A percentile compares a stretch with the other conserved stretches of the same genome.
Evolutionary conservation across 108 stramenopile species (phyloP).

Genomic region (Craspedostauros australis): DNA sequence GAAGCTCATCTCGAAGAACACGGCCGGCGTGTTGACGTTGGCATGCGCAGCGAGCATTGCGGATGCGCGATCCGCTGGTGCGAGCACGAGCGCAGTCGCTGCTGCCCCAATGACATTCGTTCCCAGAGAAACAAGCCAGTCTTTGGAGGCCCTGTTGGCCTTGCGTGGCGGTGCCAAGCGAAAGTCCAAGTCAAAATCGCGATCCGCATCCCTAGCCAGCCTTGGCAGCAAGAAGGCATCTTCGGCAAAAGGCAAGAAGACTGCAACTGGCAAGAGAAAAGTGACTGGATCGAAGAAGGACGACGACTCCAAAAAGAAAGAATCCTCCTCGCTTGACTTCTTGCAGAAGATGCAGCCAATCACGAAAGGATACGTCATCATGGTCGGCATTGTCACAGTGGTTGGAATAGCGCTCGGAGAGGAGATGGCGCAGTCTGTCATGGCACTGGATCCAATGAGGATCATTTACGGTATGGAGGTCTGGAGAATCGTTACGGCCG

Average conservation of each 20-base stretch:
- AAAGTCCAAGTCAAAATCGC: constrained; percentile 8
- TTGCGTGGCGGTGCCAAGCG: constrained; percentile 24
- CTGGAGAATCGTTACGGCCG: constrained; percentile 84
- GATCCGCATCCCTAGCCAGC: no score
- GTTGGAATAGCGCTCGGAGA: constrained; percentile 76
- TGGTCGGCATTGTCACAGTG: constrained; percentile 58
- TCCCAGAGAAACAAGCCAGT: no score
- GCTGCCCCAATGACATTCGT: no score
- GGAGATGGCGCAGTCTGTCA: constrained; percentile 67
- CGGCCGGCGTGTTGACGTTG: no score
- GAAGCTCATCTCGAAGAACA: no score
- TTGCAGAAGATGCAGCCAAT: constrained; percentile 64
- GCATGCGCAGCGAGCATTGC: no score
- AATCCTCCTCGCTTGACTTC: neutral
- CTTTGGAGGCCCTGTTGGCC: constrained; percentile 3
- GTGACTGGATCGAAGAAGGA: constrained; percentile 10
- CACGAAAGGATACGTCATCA: constrained; percentile 77
- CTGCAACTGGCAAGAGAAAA: constrained; percentile 33
- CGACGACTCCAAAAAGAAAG: constrained; percentile 5
- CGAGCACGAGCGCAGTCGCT: no score
- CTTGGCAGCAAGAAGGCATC: no score
- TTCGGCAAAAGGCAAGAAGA: constrained; percentile 7
- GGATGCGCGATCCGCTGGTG: no score
- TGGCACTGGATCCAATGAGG: constrained; percentile 78
- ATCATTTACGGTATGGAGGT: constrained; percentile 69